Conservation (phyloP, 1,284 basidiomycete genomes). For the Serendipita sp. region DNA sequence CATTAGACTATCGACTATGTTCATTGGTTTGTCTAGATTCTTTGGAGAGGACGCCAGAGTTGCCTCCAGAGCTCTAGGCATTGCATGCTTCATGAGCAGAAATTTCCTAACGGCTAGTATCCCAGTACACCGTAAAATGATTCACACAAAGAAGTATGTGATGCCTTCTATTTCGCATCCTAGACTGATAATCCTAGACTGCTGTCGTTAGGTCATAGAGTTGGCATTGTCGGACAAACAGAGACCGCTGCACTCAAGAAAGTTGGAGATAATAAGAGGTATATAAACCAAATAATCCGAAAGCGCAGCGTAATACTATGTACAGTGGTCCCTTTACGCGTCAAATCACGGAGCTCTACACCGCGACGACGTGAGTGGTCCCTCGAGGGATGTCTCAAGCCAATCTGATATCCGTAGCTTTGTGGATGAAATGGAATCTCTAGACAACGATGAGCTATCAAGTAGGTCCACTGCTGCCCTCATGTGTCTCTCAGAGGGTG, state of each 20-base stretch:
- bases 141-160: constrained; percentile 77
- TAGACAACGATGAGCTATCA: constrained; percentile 40
- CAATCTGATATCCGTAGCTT: constrained; percentile 31
- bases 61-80: constrained; percentile 70
- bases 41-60: constrained; percentile 81
- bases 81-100: constrained; percentile 61
- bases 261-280: constrained; percentile 50
- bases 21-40: constrained; percentile 30
- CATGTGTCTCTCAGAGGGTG: constrained; percentile 60
- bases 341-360: constrained; percentile 70
- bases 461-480: constrained; percentile 34
- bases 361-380: constrained; percentile 65
- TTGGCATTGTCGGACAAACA: constrained; percentile 83
- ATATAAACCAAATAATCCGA: neutral
- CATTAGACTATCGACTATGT: neutral
- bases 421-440: constrained; percentile 57
- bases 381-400: neutral
- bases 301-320: neutral
- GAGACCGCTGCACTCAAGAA: constrained; percentile 96
- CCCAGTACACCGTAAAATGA: constrained; percentile 63
- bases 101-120: constrained; percentile 78
- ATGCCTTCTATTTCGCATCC: neutral
- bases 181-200: constrained; percentile 34
- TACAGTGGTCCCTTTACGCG: constrained; percentile 70
- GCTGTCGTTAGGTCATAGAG: constrained; percentile 69